Evolutionary conservation across 257 asterid species (phyloP).

Genomic region (Mitragyna speciosa): DNA sequence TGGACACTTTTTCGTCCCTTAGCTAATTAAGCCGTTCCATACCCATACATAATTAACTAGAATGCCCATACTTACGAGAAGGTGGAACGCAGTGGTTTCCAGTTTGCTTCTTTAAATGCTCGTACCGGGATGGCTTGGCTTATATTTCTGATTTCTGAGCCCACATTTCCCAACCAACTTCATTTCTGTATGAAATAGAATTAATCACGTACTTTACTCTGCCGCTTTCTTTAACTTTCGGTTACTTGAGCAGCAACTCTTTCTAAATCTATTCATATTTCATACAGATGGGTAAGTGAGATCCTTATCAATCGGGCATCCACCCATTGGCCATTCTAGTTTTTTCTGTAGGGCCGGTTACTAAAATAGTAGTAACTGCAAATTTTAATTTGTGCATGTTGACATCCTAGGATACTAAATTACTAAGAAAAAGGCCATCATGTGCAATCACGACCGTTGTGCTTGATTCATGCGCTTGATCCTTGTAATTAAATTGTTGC

Average conservation of each 20-base stretch:
- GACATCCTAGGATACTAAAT: neutral
- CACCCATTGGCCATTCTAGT: neutral
- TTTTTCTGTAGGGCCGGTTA: neutral
- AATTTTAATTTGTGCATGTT: too few relatives aligned
- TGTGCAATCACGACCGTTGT: neutral
- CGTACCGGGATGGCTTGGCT: neutral
- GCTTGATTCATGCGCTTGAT: neutral
- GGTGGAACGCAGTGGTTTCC: slow-evolving; percentile 40
- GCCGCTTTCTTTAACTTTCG: neutral
- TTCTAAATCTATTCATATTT: neutral
- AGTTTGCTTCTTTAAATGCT: slow-evolving; percentile 32
- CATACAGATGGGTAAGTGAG: neutral
- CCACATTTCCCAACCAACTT: neutral
- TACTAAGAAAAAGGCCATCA: neutral
- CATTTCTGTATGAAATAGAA: neutral
- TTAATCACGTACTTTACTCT: neutral
- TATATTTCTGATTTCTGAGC: neutral
- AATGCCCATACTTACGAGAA: neutral
- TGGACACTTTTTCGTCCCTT: slow-evolving; percentile 2
- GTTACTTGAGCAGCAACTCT: neutral
- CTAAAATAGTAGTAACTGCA: too few relatives aligned
- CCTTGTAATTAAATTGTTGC: neutral
- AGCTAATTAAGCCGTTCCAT: neutral
- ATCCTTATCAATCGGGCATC: neutral
- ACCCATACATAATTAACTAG: too few relatives aligned